Percentiles rank a stretch among this genome's conserved stretches.
Evolutionary conservation across 352 stramenopile species (phyloP).

Genomic region (Phytophthora aleatoria): DNA sequence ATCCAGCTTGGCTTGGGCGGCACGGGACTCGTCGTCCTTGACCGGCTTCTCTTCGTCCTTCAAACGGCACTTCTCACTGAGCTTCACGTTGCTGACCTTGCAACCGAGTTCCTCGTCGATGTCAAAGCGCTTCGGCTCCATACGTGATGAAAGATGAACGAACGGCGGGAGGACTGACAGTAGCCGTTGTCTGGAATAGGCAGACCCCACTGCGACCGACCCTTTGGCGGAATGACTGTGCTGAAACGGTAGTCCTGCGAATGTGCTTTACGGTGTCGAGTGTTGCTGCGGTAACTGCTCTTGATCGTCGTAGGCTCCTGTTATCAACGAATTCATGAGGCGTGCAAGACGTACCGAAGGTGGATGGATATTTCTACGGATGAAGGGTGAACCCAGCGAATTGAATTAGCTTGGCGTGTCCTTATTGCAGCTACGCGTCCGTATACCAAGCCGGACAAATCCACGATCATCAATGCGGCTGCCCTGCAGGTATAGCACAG

Average conservation of each 20-base stretch:
- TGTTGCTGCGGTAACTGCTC: constrained; percentile 13
- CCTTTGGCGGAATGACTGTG: constrained; percentile 6
- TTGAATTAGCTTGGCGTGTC: background rate
- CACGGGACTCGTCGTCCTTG: constrained; percentile 56
- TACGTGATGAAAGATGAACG: constrained; percentile 22
- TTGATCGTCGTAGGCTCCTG: background rate
- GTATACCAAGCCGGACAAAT: constrained; percentile 36
- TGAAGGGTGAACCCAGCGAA: background rate
- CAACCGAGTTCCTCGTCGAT: constrained; percentile 62
- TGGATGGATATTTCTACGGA: constrained; percentile 1
- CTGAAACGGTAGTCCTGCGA: constrained; percentile 22
- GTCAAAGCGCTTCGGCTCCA: constrained; percentile 70
- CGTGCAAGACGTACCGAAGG: constrained; percentile 24
- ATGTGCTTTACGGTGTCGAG: background rate
- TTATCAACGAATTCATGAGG: constrained; percentile 12
- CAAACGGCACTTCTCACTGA: constrained; percentile 54
- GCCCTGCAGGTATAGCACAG: constrained; percentile 56
- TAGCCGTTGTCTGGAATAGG: constrained; percentile 23
- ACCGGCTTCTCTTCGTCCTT: constrained; percentile 53
- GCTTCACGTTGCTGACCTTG: constrained; percentile 75
- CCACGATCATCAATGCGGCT: constrained; percentile 74
- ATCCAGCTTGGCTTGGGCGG: constrained; percentile 77
- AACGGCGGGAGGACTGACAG: constrained; percentile 2
- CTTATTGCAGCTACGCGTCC: constrained; percentile 23
- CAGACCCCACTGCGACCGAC: constrained; percentile 10